Conservation (phyloP, 768 basidiomycete species). For the Albatrellus ellisii region DNA sequence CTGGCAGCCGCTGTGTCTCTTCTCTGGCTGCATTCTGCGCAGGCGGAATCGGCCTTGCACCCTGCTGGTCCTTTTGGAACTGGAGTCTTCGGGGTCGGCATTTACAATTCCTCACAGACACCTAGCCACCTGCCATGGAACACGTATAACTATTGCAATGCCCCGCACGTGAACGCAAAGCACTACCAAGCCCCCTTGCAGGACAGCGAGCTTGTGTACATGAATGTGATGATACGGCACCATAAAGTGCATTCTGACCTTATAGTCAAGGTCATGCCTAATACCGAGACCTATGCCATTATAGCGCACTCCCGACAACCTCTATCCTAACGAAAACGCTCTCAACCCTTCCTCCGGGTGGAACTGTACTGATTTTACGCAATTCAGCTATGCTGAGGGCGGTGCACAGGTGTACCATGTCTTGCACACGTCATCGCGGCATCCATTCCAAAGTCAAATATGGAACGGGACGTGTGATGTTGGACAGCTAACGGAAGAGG, state of each 20-base stretch:
- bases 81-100: slow-evolving; percentile 17
- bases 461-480: slow-evolving; percentile 37
- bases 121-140: slow-evolving; percentile 30
- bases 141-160: slow-evolving; percentile 43
- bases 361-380: slow-evolving; percentile 26
- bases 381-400: slow-evolving; percentile 27
- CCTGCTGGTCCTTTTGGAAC: neutral
- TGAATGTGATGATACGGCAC: slow-evolving; percentile 32
- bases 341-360: slow-evolving; percentile 27
- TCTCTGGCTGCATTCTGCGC: too few species aligned
- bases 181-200: slow-evolving; percentile 24
- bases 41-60: too few species aligned
- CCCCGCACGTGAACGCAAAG: slow-evolving; percentile 29
- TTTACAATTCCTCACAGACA: slow-evolving; percentile 33
- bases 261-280: neutral
- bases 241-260: slow-evolving; percentile 27
- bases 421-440: slow-evolving; percentile 24
- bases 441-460: slow-evolving; percentile 30
- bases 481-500: slow-evolving; percentile 33
- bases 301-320: slow-evolving; percentile 36
- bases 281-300: neutral
- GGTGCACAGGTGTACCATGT: slow-evolving; percentile 27
- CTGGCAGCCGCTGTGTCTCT: too few species aligned
- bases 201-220: slow-evolving; percentile 24
- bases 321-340: slow-evolving; percentile 29